Conservation (phyloP, 441 rosid genomes). For the Biscutella laevigata region DNA sequence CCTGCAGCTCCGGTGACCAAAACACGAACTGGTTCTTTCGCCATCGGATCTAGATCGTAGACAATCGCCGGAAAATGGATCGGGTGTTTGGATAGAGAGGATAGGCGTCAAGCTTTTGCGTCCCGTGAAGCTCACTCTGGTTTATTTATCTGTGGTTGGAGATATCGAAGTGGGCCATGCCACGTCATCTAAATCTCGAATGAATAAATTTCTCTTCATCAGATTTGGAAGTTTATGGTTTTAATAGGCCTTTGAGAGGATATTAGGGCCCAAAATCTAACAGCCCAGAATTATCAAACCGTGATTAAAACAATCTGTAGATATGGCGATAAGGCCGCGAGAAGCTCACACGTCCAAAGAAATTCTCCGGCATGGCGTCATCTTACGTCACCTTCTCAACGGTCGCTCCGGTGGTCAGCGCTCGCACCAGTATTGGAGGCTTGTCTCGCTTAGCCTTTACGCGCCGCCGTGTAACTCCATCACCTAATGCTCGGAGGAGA, state of each 20-base stretch:
- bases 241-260: not conserved
- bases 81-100: constrained; percentile 1
- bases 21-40: constrained; percentile 32
- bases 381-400: constrained; percentile 19
- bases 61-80: constrained; percentile 18
- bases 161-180: constrained; percentile 8
- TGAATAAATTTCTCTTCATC: not conserved
- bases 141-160: constrained; percentile 6
- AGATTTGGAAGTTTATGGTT: not conserved
- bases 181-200: constrained; percentile 24
- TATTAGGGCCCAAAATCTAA: not conserved
- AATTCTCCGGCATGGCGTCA: constrained; percentile 23
- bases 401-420: not conserved
- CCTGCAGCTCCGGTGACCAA: constrained; percentile 35
- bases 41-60: constrained; percentile 27
- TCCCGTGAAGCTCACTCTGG: constrained; percentile 19
- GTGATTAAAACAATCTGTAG: not conserved
- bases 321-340: constrained; percentile 18
- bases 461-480: constrained; percentile 8
- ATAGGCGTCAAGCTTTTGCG: not conserved
- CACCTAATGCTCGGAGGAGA: constrained; percentile 20
- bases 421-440: not conserved
- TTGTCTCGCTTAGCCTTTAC: not conserved
- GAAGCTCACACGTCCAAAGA: constrained; percentile 13
- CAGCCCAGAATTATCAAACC: not conserved